A percentile compares a stretch with the other conserved stretches of the same genome.
Conservation (phyloP, 495 filamentous ascomycete genomes). For the Neurospora pannonica region DNA sequence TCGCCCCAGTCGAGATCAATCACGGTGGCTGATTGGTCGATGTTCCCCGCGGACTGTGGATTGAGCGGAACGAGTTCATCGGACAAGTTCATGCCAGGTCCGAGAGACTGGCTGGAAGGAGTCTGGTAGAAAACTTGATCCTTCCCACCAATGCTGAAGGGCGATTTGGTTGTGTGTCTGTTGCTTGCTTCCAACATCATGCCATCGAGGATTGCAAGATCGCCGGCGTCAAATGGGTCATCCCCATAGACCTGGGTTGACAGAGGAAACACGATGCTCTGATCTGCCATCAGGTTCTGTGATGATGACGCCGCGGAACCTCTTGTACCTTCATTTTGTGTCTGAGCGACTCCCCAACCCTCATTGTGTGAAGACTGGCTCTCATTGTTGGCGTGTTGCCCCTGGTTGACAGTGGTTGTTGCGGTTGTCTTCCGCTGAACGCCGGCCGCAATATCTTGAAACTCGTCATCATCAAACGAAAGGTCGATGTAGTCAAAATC, state of each 20-base stretch:
- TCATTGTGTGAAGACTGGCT: neutral
- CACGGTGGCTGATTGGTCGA: slow-evolving; percentile 1
- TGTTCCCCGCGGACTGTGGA: neutral
- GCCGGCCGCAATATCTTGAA: neutral
- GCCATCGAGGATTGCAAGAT: neutral
- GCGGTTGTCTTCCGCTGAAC: neutral
- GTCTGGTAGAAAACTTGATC: neutral
- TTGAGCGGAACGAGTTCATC: neutral
- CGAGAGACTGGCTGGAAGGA: neutral
- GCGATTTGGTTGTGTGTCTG: neutral
- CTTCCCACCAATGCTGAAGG: neutral
- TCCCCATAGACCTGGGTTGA: neutral
- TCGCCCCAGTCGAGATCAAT: neutral
- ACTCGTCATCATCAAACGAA: slow-evolving; percentile 11
- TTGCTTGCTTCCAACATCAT: neutral
- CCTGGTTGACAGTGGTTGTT: neutral
- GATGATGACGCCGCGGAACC: neutral
- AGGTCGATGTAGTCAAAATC: slow-evolving; percentile 33
- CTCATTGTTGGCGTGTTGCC: neutral
- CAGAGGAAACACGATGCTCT: neutral
- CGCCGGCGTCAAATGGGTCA: neutral
- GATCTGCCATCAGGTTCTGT: neutral
- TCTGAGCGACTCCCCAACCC: neutral
- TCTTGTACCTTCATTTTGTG: neutral
- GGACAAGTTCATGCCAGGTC: neutral